Evolutionary conservation across 1,139 yeast genomes (phyloP), one percentile per base, ranked within the genome.

Genomic region (Geotrichum aggregatum): DNA sequence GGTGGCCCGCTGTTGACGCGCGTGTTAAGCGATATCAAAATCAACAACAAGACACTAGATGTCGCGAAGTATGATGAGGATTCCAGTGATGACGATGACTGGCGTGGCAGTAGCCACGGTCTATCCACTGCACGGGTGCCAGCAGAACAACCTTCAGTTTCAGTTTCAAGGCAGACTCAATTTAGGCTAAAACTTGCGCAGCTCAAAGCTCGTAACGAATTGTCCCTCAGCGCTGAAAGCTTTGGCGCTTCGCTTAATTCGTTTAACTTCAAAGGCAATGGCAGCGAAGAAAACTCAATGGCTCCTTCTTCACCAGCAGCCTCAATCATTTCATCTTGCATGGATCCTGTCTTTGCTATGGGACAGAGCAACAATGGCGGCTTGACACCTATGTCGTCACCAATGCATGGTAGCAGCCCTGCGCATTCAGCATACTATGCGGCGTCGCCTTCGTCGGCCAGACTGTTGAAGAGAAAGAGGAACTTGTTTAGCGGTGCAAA

Each of bases 11-110:
- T 21, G 11, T 2, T 19, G 21, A 11, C 31, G n/a, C 18, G 19
- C 18, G 36, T 34, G 36, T 34, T 34, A 18, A 16, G 16, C 36
- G 36, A 34, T n/a, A n/a, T 34, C 5, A 18, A 34, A n/a, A 10
- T 34, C 18, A n/a, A 34, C 8, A 34, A n/a, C 18, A 10, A 34
- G 36, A 34, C 14, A 10, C 16, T 34, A 2, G 36, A 11, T 14
- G 28, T 5, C 2, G n/a, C 36, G n/a, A 5, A 33, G 6, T 4
- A 4, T 16, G 22, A 31, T 13, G 33, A 34, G 19, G 47, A 44
- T n/a, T 44, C 47, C 33, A 44, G 47, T 21, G 47, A 42, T 11
- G 45, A 44, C 14, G 47, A 44, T n/a, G 47, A 44, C n/a, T n/a
- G n/a, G n/a, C n/a, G n/a, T n/a, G n/a, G n/a, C n/a, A n/a, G n/a